Conservation (phyloP, 2,329 filamentous ascomycete genomes). For the Davidsoniella neocaledoniae region DNA sequence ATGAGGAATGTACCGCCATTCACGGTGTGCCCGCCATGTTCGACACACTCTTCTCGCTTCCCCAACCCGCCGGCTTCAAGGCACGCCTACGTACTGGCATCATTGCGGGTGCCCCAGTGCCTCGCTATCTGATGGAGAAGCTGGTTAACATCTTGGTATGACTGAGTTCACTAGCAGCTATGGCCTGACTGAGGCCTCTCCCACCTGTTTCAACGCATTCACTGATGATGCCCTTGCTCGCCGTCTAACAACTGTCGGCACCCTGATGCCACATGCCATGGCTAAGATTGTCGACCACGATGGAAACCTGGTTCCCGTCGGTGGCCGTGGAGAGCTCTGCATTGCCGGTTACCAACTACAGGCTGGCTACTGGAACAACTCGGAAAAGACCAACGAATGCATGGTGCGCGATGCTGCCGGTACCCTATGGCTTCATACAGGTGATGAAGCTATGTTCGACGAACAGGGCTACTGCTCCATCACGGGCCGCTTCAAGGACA, state of each 20-base stretch:
- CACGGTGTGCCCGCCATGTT: slow-evolving; percentile 80
- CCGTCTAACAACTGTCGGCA: slow-evolving; percentile 56
- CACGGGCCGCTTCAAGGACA: slow-evolving; percentile 63
- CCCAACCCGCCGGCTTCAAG: slow-evolving; percentile 24
- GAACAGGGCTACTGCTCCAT: slow-evolving; percentile 54
- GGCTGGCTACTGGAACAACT: slow-evolving; percentile 51
- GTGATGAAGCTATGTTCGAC: slow-evolving; percentile 53
- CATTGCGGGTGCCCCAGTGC: slow-evolving; percentile 63
- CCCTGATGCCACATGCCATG: slow-evolving; percentile 55
- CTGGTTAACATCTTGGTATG: slow-evolving; percentile 55
- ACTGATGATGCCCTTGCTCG: slow-evolving; percentile 52
- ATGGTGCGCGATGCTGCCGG: slow-evolving; percentile 37
- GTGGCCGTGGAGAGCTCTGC: slow-evolving; percentile 55
- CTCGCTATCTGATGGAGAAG: slow-evolving; percentile 55
- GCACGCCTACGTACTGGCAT: slow-evolving; percentile 54
- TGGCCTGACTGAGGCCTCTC: slow-evolving; percentile 60
- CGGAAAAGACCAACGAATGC: slow-evolving; percentile 50
- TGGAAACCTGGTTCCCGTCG: slow-evolving; percentile 49
- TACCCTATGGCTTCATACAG: slow-evolving; percentile 47
- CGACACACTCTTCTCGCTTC: slow-evolving; percentile 42
- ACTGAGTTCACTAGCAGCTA: slow-evolving; percentile 55
- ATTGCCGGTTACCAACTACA: slow-evolving; percentile 65
- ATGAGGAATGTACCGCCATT: slow-evolving; percentile 54
- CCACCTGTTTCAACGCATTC: slow-evolving; percentile 67
- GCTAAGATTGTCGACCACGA: slow-evolving; percentile 62